Percentiles rank a stretch among this genome's conserved stretches.
Evolutionary conservation across 768 basidiomycete species (phyloP).

Genomic region (Psilocybe azurescens): DNA sequence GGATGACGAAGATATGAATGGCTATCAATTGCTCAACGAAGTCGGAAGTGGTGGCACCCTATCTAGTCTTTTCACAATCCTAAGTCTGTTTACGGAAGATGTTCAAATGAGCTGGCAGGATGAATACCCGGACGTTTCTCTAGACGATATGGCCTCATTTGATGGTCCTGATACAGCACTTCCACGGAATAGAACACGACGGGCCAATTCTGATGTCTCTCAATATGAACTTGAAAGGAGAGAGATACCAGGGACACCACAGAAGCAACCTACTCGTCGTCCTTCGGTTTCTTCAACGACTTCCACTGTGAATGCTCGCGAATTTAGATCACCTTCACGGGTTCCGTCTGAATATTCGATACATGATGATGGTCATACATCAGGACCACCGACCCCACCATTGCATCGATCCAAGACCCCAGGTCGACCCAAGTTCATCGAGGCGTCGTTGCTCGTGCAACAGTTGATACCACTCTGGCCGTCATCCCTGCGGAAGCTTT

Average conservation of each 20-base stretch:
- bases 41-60: slow-evolving; percentile 97
- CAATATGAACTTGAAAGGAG: slow-evolving; percentile 54
- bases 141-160: slow-evolving; percentile 30
- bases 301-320: slow-evolving; percentile 67
- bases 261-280: slow-evolving; percentile 42
- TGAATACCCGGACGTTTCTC: slow-evolving; percentile 41
- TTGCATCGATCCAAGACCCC: slow-evolving; percentile 16
- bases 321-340: slow-evolving; percentile 29
- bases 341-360: slow-evolving; percentile 33
- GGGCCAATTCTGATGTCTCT: slow-evolving; percentile 71
- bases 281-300: slow-evolving; percentile 69
- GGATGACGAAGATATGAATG: slow-evolving; percentile 91
- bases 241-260: slow-evolving; percentile 18
- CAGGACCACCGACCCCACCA: slow-evolving; percentile 25
- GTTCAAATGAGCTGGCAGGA: slow-evolving; percentile 93
- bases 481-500: slow-evolving; percentile 99
- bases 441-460: slow-evolving; percentile 90
- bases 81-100: slow-evolving; percentile 95
- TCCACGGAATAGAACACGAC: slow-evolving; percentile 30
- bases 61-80: slow-evolving; percentile 95
- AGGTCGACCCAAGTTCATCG: slow-evolving; percentile 50
- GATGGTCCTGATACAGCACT: slow-evolving; percentile 25
- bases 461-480: slow-evolving; percentile 94
- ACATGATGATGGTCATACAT: slow-evolving; percentile 28
- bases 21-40: slow-evolving; percentile 95